Base-by-base conservation (phyloP, 345 rosid species). In the Euclidium syriacum region DNA sequence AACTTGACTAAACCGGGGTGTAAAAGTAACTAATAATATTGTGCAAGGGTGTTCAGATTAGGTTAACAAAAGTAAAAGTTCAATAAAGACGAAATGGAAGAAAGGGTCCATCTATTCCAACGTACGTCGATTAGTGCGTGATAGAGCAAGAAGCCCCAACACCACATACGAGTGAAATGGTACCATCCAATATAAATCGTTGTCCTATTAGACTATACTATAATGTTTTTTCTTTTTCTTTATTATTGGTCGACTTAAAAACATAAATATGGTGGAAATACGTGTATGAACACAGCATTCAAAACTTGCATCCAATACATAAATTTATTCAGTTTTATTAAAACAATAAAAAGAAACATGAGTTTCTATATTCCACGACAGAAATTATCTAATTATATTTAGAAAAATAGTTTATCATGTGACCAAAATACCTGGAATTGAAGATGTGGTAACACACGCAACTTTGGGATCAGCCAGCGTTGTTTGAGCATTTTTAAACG, bases 101-200 rank as follows among this genome's bases (percentile, higher is more conserved):
- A 36, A 50, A 26, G 8, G 57, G 57, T 48, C 67, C 47, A 47
- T 7, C 18, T 27, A 49, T 51, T 51, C 23, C 22, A 18, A 29
- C 51, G 51, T 64, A 29, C 51, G 51, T 64, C 38, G 54, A 46
- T n/a, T 9, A 42, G 29, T 32, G 20, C 42, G 26, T 23, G 10
- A 54, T 42, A 15, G 61, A 43, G 27, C 19, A 53, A 53, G 38
- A 54, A 53, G 46, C 46, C 53, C 43, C 26, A 23, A 43, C 25
- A 43, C 70, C 62, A 53, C 53, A 65, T 43, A 25, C 26, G 4
- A 15, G 44, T 32, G 20, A 24, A 53, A 33, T 43, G 62, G 44
- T 42, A 22, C 53, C n/a, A 65, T 54, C 18, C 7, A 6, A 32
- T 26, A 43, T 33, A 65, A 52, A 43, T 43, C 7, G 11, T 26